These are phyloP conservation scores for Talaromyces sp. DNA, from an alignment of 2,329 filamentous ascomycete genomes.

Conservation along the genomic window DNA sequence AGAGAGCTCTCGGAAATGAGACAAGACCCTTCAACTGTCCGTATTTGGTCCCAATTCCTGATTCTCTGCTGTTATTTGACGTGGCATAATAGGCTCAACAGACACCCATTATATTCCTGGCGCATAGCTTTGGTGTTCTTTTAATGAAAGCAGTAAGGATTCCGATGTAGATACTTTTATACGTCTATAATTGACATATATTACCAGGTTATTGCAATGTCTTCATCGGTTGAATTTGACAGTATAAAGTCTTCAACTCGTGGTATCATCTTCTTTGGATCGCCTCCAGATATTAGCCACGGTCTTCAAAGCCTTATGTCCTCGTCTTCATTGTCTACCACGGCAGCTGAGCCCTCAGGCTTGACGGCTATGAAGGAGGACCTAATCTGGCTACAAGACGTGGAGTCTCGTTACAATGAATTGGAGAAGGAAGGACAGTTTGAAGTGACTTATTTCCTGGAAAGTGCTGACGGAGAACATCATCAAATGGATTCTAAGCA, in stretches of 20 bases:
- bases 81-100: background rate
- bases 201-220: background rate
- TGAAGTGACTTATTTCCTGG: slow-evolving; percentile 11
- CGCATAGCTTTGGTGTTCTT: slow-evolving; percentile 17
- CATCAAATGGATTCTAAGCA: background rate
- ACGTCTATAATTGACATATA: background rate
- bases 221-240: background rate
- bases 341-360: background rate
- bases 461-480: background rate
- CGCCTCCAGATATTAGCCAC: slow-evolving; percentile 7
- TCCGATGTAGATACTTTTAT: background rate
- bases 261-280: slow-evolving; percentile 14
- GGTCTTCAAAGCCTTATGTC: slow-evolving; percentile 1
- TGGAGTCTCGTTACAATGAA: background rate
- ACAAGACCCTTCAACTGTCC: background rate
- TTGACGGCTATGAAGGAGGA: slow-evolving; percentile 6
- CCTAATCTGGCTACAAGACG: slow-evolving; percentile 5
- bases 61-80: background rate
- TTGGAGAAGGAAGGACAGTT: slow-evolving; percentile 6
- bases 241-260: background rate
- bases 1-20: slow-evolving; percentile 8
- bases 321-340: background rate
- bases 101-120: slow-evolving; percentile 11
- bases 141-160: slow-evolving; percentile 13
- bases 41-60: background rate